These are phyloP conservation scores for Allantophomopsis lycopodina DNA, from an alignment of 2,329 filamentous ascomycete genomes.

Conservation along the genomic window DNA sequence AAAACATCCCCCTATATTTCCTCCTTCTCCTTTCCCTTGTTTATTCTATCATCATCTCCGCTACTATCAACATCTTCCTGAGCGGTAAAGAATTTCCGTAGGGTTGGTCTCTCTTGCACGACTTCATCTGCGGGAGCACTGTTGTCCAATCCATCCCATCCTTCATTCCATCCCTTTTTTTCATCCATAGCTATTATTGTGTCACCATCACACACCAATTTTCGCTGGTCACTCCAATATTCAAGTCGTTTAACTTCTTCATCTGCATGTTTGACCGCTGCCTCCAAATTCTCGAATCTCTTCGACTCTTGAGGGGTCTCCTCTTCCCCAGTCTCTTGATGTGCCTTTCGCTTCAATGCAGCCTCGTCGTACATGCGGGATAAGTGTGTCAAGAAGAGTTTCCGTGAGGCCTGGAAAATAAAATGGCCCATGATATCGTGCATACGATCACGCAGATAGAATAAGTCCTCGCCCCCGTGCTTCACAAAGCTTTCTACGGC, in stretches of 20 bases:
- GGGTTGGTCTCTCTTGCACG: slow-evolving; percentile 5
- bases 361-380: slow-evolving; percentile 46
- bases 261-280: slow-evolving; percentile 63
- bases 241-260: slow-evolving; percentile 70
- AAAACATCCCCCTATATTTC: neutral
- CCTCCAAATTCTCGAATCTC: slow-evolving; percentile 52
- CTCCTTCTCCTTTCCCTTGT: slow-evolving; percentile 6
- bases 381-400: slow-evolving; percentile 59
- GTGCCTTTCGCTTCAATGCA: slow-evolving; percentile 30
- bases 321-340: slow-evolving; percentile 12
- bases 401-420: slow-evolving; percentile 78
- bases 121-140: slow-evolving; percentile 16
- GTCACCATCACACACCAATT: slow-evolving; percentile 39
- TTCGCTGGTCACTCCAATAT: slow-evolving; percentile 77
- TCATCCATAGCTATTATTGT: slow-evolving; percentile 16
- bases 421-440: slow-evolving; percentile 76
- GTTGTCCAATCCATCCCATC: slow-evolving; percentile 15
- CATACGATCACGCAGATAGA: slow-evolving; percentile 63
- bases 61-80: no score
- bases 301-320: slow-evolving; percentile 13
- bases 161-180: slow-evolving; percentile 13
- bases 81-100: neutral
- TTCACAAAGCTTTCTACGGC: slow-evolving; percentile 71
- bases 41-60: no score
- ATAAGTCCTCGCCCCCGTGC: slow-evolving; percentile 61